Percentiles rank a stretch among this genome's conserved stretches.
phyloP scores from a whole-genome alignment of 2,329 filamentous ascomycete species.

The Pseudopyricularia javanii region DNA sequence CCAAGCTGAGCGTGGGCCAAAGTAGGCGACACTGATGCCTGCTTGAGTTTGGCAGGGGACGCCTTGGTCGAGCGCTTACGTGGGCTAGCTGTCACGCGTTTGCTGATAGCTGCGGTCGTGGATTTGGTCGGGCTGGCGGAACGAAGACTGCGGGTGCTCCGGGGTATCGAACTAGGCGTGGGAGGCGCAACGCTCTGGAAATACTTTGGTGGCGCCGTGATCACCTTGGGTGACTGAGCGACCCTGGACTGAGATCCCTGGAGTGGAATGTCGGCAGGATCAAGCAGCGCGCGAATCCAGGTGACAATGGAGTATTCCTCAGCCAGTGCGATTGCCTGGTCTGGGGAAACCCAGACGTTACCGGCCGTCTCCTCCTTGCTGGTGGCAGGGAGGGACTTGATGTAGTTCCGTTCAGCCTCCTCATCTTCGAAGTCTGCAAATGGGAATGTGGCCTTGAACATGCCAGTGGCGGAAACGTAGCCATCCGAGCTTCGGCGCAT shows the following conservation, averaged over 20 bases:
- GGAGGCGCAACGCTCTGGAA: conserved; percentile 33
- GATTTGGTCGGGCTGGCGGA: conserved; percentile 46
- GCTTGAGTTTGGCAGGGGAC: conserved; percentile 20
- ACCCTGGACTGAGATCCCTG: conserved; percentile 12
- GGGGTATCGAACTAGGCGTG: conserved; percentile 30
- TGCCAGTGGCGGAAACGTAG: conserved; percentile 74
- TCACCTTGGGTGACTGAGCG: conserved; percentile 55
- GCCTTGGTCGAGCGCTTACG: conserved; percentile 38
- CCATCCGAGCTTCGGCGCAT: conserved; percentile 85
- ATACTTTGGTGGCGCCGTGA: conserved; percentile 71
- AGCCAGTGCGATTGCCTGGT: conserved; percentile 67
- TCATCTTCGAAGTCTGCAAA: conserved; percentile 64
- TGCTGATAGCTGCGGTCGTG: conserved; percentile 11
- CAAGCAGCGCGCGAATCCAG: conserved; percentile 89
- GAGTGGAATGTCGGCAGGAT: conserved; percentile 63
- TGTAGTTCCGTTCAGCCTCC: conserved; percentile 64
- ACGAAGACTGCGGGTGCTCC: conserved; percentile 37
- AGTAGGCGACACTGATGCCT: conserved; percentile 11
- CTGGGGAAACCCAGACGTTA: conserved; percentile 89
- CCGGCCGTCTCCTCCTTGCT: conserved; percentile 88
- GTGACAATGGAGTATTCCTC: conserved; percentile 74
- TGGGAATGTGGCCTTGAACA: conserved; percentile 86
- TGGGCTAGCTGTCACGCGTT: conserved; percentile 36
- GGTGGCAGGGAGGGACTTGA: conserved; percentile 72
- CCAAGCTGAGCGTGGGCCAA: background rate